Evolutionary conservation across 202 grass and related monocot genomes (phyloP).

Genomic region (Sporobolus alterniflorus): DNA sequence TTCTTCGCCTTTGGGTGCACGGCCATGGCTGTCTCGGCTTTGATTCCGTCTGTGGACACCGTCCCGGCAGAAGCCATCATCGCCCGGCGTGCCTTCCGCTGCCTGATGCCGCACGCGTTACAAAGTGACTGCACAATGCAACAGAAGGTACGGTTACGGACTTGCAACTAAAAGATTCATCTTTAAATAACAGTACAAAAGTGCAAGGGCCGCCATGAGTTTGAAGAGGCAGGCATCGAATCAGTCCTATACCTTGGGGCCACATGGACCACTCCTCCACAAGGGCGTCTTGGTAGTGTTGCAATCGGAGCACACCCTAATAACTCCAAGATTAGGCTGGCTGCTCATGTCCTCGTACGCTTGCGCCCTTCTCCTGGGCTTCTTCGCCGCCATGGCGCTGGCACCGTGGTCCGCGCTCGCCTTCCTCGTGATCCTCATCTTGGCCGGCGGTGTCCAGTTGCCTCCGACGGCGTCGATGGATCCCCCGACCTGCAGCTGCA

Average conservation of each 20-base stretch:
- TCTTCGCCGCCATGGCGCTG: conserved; percentile 22
- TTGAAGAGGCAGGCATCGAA: not conserved
- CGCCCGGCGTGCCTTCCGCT: conserved; percentile 86
- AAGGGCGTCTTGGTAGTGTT: conserved; percentile 95
- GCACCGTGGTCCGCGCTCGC: conserved; percentile 40
- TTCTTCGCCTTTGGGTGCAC: conserved; percentile 57
- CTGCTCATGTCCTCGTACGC: conserved; percentile 35
- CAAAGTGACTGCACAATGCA: conserved; percentile 86
- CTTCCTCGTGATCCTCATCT: conserved; percentile 89
- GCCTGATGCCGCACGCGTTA: conserved; percentile 97
- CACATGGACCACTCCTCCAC: conserved; percentile 93
- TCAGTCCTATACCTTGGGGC: conserved; percentile 73
- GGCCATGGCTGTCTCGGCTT: not conserved
- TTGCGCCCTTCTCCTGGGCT: conserved; percentile 52
- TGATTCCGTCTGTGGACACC: conserved; percentile 2
- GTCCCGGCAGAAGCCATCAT: conserved; percentile 50
- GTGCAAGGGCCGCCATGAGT: conserved; percentile 10
- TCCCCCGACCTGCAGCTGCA: conserved; percentile 20
- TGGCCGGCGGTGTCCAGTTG: conserved; percentile 58
- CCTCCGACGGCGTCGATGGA: conserved; percentile 9
- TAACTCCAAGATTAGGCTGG: conserved; percentile 49
- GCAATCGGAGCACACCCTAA: conserved; percentile 94
- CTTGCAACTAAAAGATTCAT: not conserved
- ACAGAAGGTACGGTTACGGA: not conserved
- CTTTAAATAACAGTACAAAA: not conserved